phyloP scores from a whole-genome alignment of 371 early-diverging fungal species.

The Mucor plumbeus region DNA sequence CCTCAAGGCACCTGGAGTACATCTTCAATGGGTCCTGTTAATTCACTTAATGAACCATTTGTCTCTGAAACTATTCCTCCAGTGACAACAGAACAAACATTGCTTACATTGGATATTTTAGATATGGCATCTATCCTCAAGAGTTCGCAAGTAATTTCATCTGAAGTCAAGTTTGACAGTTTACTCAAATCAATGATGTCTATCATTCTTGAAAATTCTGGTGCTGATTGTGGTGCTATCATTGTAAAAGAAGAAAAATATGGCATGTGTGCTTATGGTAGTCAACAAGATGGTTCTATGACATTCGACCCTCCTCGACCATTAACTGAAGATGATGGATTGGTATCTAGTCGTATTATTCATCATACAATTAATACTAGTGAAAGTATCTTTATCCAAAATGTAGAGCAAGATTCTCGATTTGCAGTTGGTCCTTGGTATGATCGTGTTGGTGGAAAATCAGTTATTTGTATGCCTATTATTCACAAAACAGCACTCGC shows the following conservation, averaged over 20 bases:
- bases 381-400: slow-evolving; percentile 48
- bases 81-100: slow-evolving; percentile 48
- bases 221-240: slow-evolving; percentile 54
- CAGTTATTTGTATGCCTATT: slow-evolving; percentile 65
- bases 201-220: slow-evolving; percentile 53
- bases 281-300: slow-evolving; percentile 40
- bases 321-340: slow-evolving; percentile 33
- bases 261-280: slow-evolving; percentile 49
- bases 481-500: slow-evolving; percentile 54
- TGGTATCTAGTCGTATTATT: slow-evolving; percentile 46
- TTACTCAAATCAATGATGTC: slow-evolving; percentile 48
- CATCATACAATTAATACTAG: slow-evolving; percentile 47
- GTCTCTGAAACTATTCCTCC: slow-evolving; percentile 42
- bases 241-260: slow-evolving; percentile 51
- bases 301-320: slow-evolving; percentile 51
- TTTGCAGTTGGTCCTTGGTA: slow-evolving; percentile 55
- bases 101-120: slow-evolving; percentile 48
- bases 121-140: slow-evolving; percentile 56
- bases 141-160: slow-evolving; percentile 55
- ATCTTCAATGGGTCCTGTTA: slow-evolving; percentile 32
- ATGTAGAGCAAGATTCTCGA: slow-evolving; percentile 45
- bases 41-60: slow-evolving; percentile 38
- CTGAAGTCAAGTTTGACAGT: slow-evolving; percentile 51
- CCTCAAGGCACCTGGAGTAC: slow-evolving; percentile 43
- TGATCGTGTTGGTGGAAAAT: slow-evolving; percentile 48